Evolutionary conservation across 345 rosid species (phyloP), one percentile per base, ranked within the genome.

Genomic region (Clausena lansium): DNA sequence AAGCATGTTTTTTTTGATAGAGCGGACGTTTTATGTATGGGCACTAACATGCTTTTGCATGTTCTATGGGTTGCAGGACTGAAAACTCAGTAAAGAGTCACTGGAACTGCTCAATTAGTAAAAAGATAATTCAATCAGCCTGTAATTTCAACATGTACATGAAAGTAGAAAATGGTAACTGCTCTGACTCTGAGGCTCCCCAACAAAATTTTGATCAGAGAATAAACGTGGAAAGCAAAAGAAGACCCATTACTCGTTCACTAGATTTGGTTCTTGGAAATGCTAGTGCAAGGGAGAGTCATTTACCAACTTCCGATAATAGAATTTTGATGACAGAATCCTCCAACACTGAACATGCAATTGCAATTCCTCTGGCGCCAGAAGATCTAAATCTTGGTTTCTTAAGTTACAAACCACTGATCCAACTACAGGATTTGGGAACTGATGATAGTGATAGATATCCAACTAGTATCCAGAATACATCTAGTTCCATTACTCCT

Each of bases 21-120:
- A 30, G 19, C 32, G 14, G 33, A 64, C 33, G 7, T 67, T 36
- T 38, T 19, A 36, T 24, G 20, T 14, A 15, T 27, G 59, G 22
- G 25, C 1, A 47, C 59, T 10, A 62, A 32, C 22, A 52, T 65
- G 13, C 9, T 33, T n/a, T 19, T 69, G 25, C 30, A 7, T 25
- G 45, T 78, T 55, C 6, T 81, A 1, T 82, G 75, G 14, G 58
- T 62, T 33, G 25, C 84, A 91, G 94, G 89, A 84, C 90, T 47
- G 88, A 91, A 70, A 91, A 93, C 66, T 81, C 93, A 39, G 88
- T 90, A 52, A 93, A 93, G 79, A 93, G 89, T 65, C 91, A 85
- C 47, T 88, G 95, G 95, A 93, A 91, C 67, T 87, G 91, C 73
- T 88, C 93, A 39, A 61, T 90, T 78, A 91, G 84, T 83, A 93